Evolutionary conservation across 805 yeast species (phyloP), one percentile per base, ranked within the genome.

Genomic region (Lachancea sp.): DNA sequence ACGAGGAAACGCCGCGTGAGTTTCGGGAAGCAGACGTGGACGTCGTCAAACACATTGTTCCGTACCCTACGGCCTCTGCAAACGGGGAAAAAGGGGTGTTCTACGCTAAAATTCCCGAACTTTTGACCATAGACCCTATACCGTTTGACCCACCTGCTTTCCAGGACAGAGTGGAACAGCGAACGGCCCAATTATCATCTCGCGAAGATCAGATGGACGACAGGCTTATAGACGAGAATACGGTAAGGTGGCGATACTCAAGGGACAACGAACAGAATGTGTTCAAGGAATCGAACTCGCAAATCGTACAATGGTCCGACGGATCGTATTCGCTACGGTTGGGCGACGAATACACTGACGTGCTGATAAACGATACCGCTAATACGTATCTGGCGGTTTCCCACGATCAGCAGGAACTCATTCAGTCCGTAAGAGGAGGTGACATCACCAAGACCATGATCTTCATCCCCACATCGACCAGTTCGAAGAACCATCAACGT

Each of bases 191-290:
- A 22, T 44, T 46, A 4, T 35, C 53, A 5, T 67, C 71, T 12
- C 70, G 71, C 39, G 76, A 73, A 33, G 75, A 73, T 34, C 73
- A 75, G 49, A 68, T 80, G n/a, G 77, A 81, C 31, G 85, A 82
- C 49, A 78, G 78, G 57, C 67, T 83, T 29, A 72, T 78, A 45
- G 87, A 82, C 50, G 89, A 85, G 57, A 91, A 89, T 63, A 88
- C 96, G 0, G 72, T 93, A 29, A 78, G 99, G 59, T 93, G 99
- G 99, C 79, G 95, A 66, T 91, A 90, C 63, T 83, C 88, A 13
- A 78, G 83, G 47, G 81, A 80, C 49, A 77, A 76, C n/a, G 81
- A 80, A 36, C 88, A 83, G 49, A 62, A 67, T 16, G 79, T 90
- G 52, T 77, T 78, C 57, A 85, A 85, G 55, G 95, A 89, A 62